phyloP scores from a whole-genome alignment of 2,329 filamentous ascomycete genomes.

The Colletotrichum falcatum region DNA sequence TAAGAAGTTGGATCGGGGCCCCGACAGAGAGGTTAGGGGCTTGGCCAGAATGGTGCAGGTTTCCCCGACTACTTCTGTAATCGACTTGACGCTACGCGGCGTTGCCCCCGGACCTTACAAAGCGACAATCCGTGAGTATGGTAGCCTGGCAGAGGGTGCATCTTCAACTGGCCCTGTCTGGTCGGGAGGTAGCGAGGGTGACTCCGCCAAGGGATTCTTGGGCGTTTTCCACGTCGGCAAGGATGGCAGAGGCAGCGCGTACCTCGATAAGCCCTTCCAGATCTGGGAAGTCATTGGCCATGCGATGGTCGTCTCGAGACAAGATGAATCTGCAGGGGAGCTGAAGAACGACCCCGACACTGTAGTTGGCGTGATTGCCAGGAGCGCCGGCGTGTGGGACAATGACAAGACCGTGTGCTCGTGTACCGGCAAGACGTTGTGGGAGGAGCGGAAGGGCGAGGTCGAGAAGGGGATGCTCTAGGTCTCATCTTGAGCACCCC shows the following conservation, averaged over 20 bases:
- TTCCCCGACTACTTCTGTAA: slow-evolving; percentile 78
- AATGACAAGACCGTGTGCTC: slow-evolving; percentile 99
- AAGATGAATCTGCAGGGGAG: slow-evolving; percentile 65
- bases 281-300: slow-evolving; percentile 98
- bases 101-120: slow-evolving; percentile 84
- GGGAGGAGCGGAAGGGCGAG: slow-evolving; percentile 95
- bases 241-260: slow-evolving; percentile 81
- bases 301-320: slow-evolving; percentile 84
- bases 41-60: slow-evolving; percentile 96
- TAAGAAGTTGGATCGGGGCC: slow-evolving; percentile 51
- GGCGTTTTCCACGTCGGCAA: slow-evolving; percentile 81
- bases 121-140: slow-evolving; percentile 86
- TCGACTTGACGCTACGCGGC: slow-evolving; percentile 89
- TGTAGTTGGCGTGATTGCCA: slow-evolving; percentile 90
- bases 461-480: slow-evolving; percentile 86
- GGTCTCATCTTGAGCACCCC: neutral
- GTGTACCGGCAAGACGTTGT: slow-evolving; percentile 97
- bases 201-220: slow-evolving; percentile 67
- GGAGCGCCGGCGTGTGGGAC: slow-evolving; percentile 98
- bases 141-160: slow-evolving; percentile 88
- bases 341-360: slow-evolving; percentile 84
- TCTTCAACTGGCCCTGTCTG: slow-evolving; percentile 86
- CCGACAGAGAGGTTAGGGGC: slow-evolving; percentile 76
- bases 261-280: slow-evolving; percentile 84
- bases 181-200: slow-evolving; percentile 61